Percentiles rank a stretch among this genome's conserved stretches.
Evolutionary conservation across 2,329 filamentous ascomycete genomes (phyloP).

Genomic region (Lizonia empirigonia): DNA sequence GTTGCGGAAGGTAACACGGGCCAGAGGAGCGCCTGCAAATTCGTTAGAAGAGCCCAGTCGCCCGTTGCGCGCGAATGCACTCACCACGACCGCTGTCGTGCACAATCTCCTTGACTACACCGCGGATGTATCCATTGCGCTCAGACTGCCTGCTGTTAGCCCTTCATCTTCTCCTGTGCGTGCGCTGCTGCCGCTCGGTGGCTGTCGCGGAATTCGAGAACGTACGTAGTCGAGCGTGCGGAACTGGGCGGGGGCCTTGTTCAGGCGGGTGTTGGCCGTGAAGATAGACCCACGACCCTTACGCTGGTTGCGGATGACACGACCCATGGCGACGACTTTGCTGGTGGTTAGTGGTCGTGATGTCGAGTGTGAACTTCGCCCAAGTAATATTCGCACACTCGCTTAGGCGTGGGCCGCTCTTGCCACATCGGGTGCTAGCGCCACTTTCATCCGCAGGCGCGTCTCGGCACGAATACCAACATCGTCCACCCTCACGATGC

Average conservation of each 20-base stretch:
- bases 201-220: constrained; percentile 15
- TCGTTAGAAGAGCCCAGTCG: constrained; percentile 26
- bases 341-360: constrained; percentile 24
- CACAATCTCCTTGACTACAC: constrained; percentile 98
- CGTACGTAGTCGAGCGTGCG: constrained; percentile 85
- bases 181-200: not conserved
- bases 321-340: constrained; percentile 58
- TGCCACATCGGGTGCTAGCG: not conserved
- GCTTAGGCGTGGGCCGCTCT: constrained; percentile 5
- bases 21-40: constrained; percentile 71
- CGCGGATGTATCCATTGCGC: constrained; percentile 96
- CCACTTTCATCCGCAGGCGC: not conserved
- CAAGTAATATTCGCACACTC: not conserved
- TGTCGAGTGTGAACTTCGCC: not conserved
- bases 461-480: not conserved
- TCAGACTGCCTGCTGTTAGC: constrained; percentile 62
- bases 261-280: constrained; percentile 70
- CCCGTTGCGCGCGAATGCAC: constrained; percentile 22
- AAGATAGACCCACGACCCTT: constrained; percentile 75
- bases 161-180: constrained; percentile 31
- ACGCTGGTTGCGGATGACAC: constrained; percentile 79
- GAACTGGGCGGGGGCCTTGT: constrained; percentile 96
- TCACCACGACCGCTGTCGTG: constrained; percentile 97
- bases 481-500: not conserved
- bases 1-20: constrained; percentile 95